Evolutionary conservation across 148 eudicot genomes (phyloP), one percentile per base, ranked within the genome.

Genomic region (Persicaria tinctoria): DNA sequence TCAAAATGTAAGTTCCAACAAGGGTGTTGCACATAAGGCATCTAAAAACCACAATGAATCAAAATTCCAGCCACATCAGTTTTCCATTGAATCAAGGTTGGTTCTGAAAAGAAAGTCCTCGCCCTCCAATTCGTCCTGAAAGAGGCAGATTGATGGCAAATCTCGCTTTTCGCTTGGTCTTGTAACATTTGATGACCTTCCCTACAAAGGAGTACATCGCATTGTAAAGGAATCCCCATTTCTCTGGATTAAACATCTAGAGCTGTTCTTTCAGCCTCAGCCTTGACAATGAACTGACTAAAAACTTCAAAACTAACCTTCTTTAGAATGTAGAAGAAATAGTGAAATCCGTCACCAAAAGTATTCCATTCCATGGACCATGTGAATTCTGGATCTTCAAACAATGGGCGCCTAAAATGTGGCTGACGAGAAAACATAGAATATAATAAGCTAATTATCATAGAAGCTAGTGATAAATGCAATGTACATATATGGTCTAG

Each of bases 341-440:
- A 95, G 74, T 95, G 98, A 80, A 95, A 95, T 82, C 91, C 96
- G 75, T 92, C 93, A 7, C 98, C 98, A 86, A 95, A 95, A 27
- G 97, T 95, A 64, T 73, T 82, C 85, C 89, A 95, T 56, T 90
- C 95, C 79, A 90, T 75, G 5, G 98, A 89, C 98, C 98, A 95
- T 48, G 90, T 89, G 76, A 95, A 95, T 64, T 81, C 83, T 4
- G 88, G 86, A 77, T 87, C 87, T 75, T 78, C 81, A 85, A 91
- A 90, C 53, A 95, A 79, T 0, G 86, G 96, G 17, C 96, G 96
- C 83, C 98, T 87, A 71, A 95, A 95, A 77, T 95, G 98, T 59
- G 98, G 97, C 97, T 95, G 92, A 32, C 79, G 20, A 18, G 74
- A 73, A 18, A 18, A 62, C 46, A 70, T 16, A 10, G 27, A 54